These are phyloP conservation scores for Dalechampia spathulata DNA, from an alignment of 441 rosid species.

Conservation along the genomic window DNA sequence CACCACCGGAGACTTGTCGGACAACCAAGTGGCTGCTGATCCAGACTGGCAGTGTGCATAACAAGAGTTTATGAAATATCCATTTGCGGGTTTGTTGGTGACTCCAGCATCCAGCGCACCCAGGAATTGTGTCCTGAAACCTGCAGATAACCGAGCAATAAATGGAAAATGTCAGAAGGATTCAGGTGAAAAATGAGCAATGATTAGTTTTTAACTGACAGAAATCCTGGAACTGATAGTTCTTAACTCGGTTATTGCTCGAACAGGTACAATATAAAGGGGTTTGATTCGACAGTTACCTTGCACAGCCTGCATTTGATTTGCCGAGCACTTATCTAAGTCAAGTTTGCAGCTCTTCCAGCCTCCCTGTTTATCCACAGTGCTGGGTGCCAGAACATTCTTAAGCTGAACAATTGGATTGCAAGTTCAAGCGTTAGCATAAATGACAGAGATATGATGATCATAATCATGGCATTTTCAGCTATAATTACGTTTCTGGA, in stretches of 20 bases:
- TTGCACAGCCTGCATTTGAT: constrained; percentile 66
- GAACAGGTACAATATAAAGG: not conserved
- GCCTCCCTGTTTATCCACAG: constrained; percentile 56
- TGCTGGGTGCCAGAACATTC: constrained; percentile 80
- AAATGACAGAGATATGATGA: not conserved
- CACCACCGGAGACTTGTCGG: constrained; percentile 54
- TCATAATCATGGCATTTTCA: too few species aligned
- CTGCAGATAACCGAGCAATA: too few species aligned
- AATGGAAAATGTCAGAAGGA: too few species aligned
- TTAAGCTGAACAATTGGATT: constrained; percentile 43
- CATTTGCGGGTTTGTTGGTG: constrained; percentile 50
- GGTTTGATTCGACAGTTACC: constrained; percentile 31
- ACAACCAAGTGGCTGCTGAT: constrained; percentile 53
- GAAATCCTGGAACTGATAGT: too few species aligned
- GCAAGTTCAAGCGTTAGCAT: not conserved
- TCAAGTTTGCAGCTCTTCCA: constrained; percentile 84
- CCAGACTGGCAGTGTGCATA: constrained; percentile 86
- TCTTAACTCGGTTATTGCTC: too few species aligned
- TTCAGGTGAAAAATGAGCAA: too few species aligned
- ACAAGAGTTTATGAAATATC: constrained; percentile 75
- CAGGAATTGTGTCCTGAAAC: constrained; percentile 62
- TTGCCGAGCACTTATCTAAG: constrained; percentile 64
- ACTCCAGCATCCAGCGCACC: constrained; percentile 39
- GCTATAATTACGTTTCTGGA: too few species aligned
- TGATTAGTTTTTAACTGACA: too few species aligned